Evolutionary conservation across 345 rosid genomes (phyloP).

Genomic region (Populus pruinosa): DNA sequence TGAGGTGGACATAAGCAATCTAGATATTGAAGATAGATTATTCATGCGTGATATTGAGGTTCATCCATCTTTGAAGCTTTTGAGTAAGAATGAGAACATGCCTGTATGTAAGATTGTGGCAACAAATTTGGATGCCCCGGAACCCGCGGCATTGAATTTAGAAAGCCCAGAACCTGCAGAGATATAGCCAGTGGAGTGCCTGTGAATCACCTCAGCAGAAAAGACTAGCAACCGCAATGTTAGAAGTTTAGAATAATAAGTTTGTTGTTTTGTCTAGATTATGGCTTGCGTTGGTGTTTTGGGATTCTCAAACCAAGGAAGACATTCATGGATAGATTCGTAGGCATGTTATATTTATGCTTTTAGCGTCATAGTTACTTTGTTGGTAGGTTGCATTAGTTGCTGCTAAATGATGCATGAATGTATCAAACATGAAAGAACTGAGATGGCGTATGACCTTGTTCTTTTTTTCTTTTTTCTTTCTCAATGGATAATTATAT

Average conservation of each 20-base stretch:
- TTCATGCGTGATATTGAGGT: conserved; percentile 52
- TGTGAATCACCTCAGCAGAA: background rate
- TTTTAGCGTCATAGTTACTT: background rate
- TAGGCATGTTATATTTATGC: background rate
- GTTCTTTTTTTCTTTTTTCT: background rate
- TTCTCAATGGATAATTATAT: background rate
- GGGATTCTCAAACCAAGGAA: background rate
- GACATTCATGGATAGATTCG: background rate
- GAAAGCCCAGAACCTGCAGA: conserved; percentile 34
- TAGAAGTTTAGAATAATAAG: conserved; percentile 12
- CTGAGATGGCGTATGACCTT: background rate
- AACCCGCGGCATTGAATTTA: conserved; percentile 19
- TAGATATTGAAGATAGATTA: conserved; percentile 70
- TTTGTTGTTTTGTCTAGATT: background rate
- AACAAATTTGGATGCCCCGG: conserved; percentile 34
- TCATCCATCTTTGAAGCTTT: conserved; percentile 69
- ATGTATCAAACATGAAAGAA: background rate
- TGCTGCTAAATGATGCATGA: background rate
- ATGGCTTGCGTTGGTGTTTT: background rate
- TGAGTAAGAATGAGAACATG: conserved; percentile 64
- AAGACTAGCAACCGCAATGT: background rate
- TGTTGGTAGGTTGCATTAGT: background rate
- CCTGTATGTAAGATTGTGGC: conserved; percentile 77
- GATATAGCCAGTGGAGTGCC: background rate
- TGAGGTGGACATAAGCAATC: conserved; percentile 79